Evolutionary conservation across 1,284 basidiomycete genomes (phyloP).

Genomic region (Tilletia setariae): DNA sequence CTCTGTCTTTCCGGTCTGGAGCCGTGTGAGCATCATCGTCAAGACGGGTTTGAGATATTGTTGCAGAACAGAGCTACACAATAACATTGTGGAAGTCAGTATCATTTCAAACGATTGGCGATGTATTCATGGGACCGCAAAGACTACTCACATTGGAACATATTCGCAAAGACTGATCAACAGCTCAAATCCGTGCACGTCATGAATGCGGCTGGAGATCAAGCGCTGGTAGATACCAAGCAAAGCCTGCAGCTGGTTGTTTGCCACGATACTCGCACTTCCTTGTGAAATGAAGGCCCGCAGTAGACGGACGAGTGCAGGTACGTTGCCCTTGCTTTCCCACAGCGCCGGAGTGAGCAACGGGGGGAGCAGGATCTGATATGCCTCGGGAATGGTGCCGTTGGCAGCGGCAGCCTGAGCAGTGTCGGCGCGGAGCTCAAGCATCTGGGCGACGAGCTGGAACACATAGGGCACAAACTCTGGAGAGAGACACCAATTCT

Average conservation of each 20-base stretch:
- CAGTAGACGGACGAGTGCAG: conserved; percentile 83
- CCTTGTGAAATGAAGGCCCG: conserved; percentile 79
- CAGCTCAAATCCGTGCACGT: conserved; percentile 85
- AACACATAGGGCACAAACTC: conserved; percentile 98
- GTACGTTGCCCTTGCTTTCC: conserved; percentile 93
- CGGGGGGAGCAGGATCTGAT: conserved; percentile 74
- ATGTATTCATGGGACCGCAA: background rate
- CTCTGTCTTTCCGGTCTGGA: conserved; percentile 86
- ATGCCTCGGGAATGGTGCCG: conserved; percentile 66
- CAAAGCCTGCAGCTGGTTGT: conserved; percentile 73
- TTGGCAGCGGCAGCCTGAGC: conserved; percentile 15
- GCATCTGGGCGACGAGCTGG: conserved; percentile 92
- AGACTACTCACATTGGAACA: conserved; percentile 67
- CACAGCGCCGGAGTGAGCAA: conserved; percentile 82
- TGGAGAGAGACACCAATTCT: conserved; percentile 48
- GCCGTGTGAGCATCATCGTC: conserved; percentile 74
- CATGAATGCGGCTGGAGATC: conserved; percentile 82
- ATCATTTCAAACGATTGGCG: too few relatives aligned
- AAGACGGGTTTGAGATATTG: conserved; percentile 72
- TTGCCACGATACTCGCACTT: conserved; percentile 66
- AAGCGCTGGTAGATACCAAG: conserved; percentile 89
- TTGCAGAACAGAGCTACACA: conserved; percentile 64
- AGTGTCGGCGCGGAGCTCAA: conserved; percentile 69
- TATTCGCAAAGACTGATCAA: conserved; percentile 72
- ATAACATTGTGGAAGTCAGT: background rate